Evolutionary conservation across 2,329 filamentous ascomycete species (phyloP), one percentile per base, ranked within the genome.

Genomic region (Fusarium secorum): DNA sequence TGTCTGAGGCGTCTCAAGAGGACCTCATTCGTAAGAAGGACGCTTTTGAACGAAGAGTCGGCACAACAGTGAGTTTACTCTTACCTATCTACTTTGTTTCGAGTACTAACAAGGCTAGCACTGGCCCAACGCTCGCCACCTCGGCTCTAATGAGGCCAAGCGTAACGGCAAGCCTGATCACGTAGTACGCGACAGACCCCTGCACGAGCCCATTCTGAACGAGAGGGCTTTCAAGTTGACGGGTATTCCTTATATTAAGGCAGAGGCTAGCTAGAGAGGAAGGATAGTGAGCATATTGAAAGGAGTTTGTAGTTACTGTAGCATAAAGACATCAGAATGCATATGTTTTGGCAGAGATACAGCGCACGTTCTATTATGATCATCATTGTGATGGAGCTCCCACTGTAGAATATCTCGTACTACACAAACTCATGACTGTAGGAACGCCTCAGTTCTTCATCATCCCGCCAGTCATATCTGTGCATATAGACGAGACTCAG

Each of bases 11-110:
- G 14, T 48, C 72, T 5, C 72, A 74, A 57, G 83, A 82, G 33
- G 81, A 83, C 30, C 75, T 85, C 8, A 30, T 78, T 5, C 75
- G 80, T 14, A 85, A 85, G 79, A 81, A 80, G 73, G 73, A 74
- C 7, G 82, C 82, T 0, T 85, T 81, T 51, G 81, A 83, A 11
- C 68, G 76, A 45, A 45, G 71, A 44, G 30, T 66, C 0, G 81
- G 82, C 3, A 84, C 83, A 0, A 84, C 83, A n/a, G 48, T 51
- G 22, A 51, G 48, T 36, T 26, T 4, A n/a, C 26, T 6, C 3
- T 10, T 36, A 15, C 7, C 13, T 4, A 4, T n/a, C 9, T 51
- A 15, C 6, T 1, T 36, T n/a, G 13, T 2, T 51, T 36, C 7
- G 8, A 36, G 30, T 15, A 51, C 22, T 51, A 26, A 51, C 22